Percentiles rank a stretch among this genome's conserved stretches.
phyloP scores from a whole-genome alignment of 148 eudicot species.

The Polygonum maritimum region DNA sequence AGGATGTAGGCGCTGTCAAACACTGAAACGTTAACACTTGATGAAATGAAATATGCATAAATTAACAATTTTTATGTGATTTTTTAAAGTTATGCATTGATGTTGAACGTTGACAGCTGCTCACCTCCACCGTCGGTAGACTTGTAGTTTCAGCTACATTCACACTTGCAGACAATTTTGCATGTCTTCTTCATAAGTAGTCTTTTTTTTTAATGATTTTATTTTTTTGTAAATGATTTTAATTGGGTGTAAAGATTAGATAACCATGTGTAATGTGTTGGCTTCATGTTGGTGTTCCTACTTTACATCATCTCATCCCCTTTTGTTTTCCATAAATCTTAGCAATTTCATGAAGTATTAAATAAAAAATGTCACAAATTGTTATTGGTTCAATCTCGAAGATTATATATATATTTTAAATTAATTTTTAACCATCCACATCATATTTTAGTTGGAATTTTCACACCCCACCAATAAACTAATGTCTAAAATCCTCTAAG shows the following conservation, averaged over 20 bases:
- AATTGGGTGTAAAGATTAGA: background rate
- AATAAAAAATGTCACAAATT: too few relatives aligned
- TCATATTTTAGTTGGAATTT: too few relatives aligned
- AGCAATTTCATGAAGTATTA: too few relatives aligned
- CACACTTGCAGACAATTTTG: background rate
- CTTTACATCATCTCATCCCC: background rate
- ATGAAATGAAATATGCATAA: background rate
- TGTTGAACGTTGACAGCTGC: background rate
- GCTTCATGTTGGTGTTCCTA: background rate
- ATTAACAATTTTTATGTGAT: too few relatives aligned
- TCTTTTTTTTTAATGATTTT: background rate
- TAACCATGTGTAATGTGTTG: background rate
- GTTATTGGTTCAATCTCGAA: too few relatives aligned
- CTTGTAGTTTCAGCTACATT: background rate
- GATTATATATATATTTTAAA: too few relatives aligned
- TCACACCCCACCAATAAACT: too few relatives aligned
- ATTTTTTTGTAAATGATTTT: background rate
- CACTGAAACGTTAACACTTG: background rate
- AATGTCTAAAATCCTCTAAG: too few relatives aligned
- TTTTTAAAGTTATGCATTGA: background rate
- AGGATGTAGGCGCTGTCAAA: background rate
- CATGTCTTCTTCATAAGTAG: background rate
- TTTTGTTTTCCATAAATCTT: too few relatives aligned
- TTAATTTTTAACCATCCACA: too few relatives aligned
- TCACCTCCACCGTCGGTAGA: background rate